A percentile compares a stretch with the other conserved stretches of the same genome.
Evolutionary conservation across 1,139 yeast species (phyloP).

Genomic region (Yamadazyma sp.): DNA sequence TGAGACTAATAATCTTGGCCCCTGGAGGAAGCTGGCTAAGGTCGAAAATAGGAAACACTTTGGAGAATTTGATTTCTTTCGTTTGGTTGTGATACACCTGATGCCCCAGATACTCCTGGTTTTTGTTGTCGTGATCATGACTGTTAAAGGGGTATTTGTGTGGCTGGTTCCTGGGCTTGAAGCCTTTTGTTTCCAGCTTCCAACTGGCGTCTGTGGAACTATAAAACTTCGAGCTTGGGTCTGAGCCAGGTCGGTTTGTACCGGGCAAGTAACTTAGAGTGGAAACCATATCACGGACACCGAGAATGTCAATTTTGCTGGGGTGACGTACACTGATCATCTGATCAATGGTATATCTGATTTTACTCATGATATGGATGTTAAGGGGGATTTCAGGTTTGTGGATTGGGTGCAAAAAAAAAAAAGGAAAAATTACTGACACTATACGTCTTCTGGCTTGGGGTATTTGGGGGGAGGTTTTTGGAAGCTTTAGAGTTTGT

Average conservation of each 20-base stretch:
- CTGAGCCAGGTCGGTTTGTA: no score
- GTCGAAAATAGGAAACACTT: slow-evolving; percentile 2
- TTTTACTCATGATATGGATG: not conserved
- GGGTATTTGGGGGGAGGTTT: no score
- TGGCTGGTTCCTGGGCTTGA: not conserved
- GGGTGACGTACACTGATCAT: slow-evolving; percentile 9
- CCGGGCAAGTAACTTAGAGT: not conserved
- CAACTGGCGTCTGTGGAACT: no score
- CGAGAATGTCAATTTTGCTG: not conserved
- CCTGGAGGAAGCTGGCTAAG: slow-evolving; percentile 13
- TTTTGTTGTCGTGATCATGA: not conserved
- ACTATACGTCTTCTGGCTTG: no score
- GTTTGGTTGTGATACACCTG: not conserved
- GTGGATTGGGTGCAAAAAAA: slow-evolving; percentile 11
- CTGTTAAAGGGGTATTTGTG: not conserved
- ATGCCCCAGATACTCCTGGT: no score
- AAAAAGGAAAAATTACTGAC: not conserved
- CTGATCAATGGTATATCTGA: slow-evolving; percentile 10
- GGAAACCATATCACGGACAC: not conserved
- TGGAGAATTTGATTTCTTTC: not conserved
- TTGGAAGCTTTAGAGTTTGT: not conserved
- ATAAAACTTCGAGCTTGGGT: no score
- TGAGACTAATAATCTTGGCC: slow-evolving; percentile 19
- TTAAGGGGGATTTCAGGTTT: not conserved
- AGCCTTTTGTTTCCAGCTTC: not conserved